Evolutionary conservation across 257 asterid genomes (phyloP), one percentile per base, ranked within the genome.

Genomic region (Plectranthus barbatus): DNA sequence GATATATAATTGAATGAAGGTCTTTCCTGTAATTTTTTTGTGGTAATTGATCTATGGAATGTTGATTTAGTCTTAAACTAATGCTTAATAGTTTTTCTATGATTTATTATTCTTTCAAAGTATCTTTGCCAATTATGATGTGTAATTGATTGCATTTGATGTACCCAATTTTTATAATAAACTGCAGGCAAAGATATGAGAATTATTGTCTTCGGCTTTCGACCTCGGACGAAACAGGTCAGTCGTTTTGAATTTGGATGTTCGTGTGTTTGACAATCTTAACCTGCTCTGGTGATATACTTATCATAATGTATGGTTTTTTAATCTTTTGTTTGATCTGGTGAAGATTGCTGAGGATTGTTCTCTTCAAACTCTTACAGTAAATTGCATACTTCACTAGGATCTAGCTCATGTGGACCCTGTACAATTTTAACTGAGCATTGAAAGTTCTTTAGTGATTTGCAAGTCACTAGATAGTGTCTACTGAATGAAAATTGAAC

Each of bases 181-280:
- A 62, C 60, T 78, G 77, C 95, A 91, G 98, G 96, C 67, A 92
- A 86, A 77, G 99, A 92, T 77, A 84, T 92, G 97, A 84, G 99
- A 74, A 85, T 83, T 23, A 82, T 92, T 68, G 97, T 92, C 53
- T 92, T 84, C 68, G 93, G 97, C 40, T 92, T 92, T 82, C 94
- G 90, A 59, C 91, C 99, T 68, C 84, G 91, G 69, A 86, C 99
- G 36, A 86, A 83, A 80, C 97, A 89, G 99, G 99, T 86, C 20
- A 70, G 78, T 67, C 51, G 56, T 77, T 74, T 57, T 68, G 73
- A 48, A 41, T 60, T 8, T 46, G 73, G 65, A 56, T 53, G 52
- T 48, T 54, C 34, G 47, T 70, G 67, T 61, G 51, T 66, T 59
- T 64, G 31, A 31, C 50, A 60, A 26, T 64, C 29, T 37, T 50